phyloP scores from a whole-genome alignment of 2,329 filamentous ascomycete genomes.

The Botrytis fabae region DNA sequence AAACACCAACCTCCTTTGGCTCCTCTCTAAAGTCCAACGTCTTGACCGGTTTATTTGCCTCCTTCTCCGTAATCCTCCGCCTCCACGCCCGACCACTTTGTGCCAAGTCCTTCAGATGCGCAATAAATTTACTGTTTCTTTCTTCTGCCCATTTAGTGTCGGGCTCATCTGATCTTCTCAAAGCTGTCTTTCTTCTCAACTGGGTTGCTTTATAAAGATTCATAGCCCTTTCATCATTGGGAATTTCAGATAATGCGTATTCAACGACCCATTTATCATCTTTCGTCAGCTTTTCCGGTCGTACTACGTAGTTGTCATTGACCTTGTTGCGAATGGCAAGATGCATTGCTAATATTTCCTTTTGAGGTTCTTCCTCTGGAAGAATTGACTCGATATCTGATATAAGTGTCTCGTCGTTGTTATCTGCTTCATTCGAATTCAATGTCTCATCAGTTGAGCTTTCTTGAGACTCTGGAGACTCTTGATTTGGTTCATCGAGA shows the following conservation, averaged over 20 bases:
- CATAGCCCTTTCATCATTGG: conserved; percentile 44
- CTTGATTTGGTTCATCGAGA: conserved; percentile 3
- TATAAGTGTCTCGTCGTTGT: not conserved
- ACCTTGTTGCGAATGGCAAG: conserved; percentile 72
- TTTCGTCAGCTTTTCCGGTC: conserved; percentile 53
- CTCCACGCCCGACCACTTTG: conserved; percentile 60
- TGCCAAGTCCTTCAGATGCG: conserved; percentile 49
- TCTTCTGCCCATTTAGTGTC: conserved; percentile 24
- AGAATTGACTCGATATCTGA: not conserved
- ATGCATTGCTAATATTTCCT: conserved; percentile 36
- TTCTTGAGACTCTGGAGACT: conserved; percentile 15
- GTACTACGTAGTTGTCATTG: conserved; percentile 61
- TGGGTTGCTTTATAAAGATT: conserved; percentile 58
- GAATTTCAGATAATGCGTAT: conserved; percentile 70
- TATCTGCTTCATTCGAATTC: not conserved
- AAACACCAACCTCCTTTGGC: conserved; percentile 18
- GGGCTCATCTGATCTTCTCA: conserved; percentile 37
- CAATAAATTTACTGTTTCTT: conserved; percentile 37
- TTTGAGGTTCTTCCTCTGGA: conserved; percentile 12
- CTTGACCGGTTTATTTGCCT: conserved; percentile 49
- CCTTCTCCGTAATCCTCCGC: conserved; percentile 52
- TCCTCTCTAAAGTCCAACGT: conserved; percentile 45
- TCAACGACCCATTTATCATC: conserved; percentile 69
- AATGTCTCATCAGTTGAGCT: conserved; percentile 3
- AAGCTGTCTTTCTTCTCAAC: conserved; percentile 52